Evolutionary conservation across 306 rosid genomes (phyloP), one percentile per base, ranked within the genome.

Genomic region (Heteromeles arbutifolia): DNA sequence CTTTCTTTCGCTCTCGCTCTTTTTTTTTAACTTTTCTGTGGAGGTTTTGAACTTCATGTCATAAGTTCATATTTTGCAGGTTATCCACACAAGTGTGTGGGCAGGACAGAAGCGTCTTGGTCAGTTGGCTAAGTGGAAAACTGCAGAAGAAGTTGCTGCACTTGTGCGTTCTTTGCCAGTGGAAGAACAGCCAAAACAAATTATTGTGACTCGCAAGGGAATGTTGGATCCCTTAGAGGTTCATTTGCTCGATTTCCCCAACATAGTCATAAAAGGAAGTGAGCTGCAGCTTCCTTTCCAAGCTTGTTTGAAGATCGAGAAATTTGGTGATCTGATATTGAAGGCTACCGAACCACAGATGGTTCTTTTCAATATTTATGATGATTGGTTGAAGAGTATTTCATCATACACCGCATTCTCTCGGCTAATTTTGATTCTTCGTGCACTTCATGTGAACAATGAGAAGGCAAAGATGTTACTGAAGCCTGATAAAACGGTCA

Each of bases 101-200:
- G 99, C 99, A 66, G 99, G 99, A 73, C 99, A 95, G 86, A 95
- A 95, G 86, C 99, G 99, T 89, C 99, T 95, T 74, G 99, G 99
- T 70, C 99, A 95, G 87, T 80, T 95, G 88, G 99, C 99, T 4
- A 95, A 95, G 91, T 95, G 99, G 99, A 95, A 95, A 86, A 95
- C 99, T 32, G 99, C 99, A 14, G 99, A 95, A 84, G 99, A 96
- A 89, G 99, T 95, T 82, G 99, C 99, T 64, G 99, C 99, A 29
- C 97, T 95, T 78, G 99, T 95, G 78, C 90, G 99, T 65, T 95
- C 99, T 63, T 76, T 95, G 83, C 99, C 99, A 11, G 99, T 95
- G 52, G 99, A 95, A 80, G 99, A 95, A 77, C 97, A 95, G 85
- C 99, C 99, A 3, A 95, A 95, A 79, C 99, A 95, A 85, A 92